These are phyloP conservation scores for Yamadazyma philogaea DNA, from an alignment of 805 yeast species.

Conservation along the genomic window DNA sequence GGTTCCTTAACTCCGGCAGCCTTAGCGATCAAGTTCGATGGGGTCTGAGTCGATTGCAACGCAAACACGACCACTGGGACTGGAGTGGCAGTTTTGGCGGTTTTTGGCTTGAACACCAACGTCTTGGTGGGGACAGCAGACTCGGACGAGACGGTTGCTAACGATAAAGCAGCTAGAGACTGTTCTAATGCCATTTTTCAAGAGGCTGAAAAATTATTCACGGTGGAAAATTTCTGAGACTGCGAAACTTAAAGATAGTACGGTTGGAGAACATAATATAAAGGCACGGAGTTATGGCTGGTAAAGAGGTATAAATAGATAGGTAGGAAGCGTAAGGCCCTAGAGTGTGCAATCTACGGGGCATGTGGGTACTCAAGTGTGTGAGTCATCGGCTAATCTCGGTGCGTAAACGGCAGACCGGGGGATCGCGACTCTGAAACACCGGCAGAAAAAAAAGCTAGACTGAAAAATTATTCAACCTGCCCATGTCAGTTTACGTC, in stretches of 20 bases:
- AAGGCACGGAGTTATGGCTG: too few relatives aligned
- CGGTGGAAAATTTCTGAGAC: neutral
- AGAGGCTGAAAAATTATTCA: slow-evolving; percentile 4
- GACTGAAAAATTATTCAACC: neutral
- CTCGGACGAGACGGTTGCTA: slow-evolving; percentile 52
- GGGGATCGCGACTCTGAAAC: neutral
- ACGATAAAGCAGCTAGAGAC: slow-evolving; percentile 62
- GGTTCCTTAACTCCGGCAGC: slow-evolving; percentile 77
- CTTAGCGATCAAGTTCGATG: slow-evolving; percentile 60
- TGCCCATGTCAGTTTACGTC: slow-evolving; percentile 53
- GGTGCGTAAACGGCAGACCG: neutral
- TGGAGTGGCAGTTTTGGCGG: slow-evolving; percentile 75
- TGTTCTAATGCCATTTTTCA: slow-evolving; percentile 61
- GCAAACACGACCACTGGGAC: slow-evolving; percentile 83
- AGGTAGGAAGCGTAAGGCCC: too few relatives aligned
- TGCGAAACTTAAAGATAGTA: too few relatives aligned
- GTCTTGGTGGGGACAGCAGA: slow-evolving; percentile 62
- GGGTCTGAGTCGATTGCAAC: slow-evolving; percentile 64
- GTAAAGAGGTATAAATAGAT: too few relatives aligned
- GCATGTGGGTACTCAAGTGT: neutral
- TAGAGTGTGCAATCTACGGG: too few relatives aligned
- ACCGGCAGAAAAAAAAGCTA: neutral
- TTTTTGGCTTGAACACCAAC: slow-evolving; percentile 86
- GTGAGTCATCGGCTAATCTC: too few relatives aligned
- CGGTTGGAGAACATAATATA: too few relatives aligned